Base-by-base conservation (phyloP, 352 stramenopile genomes). In the Pseudoperonospora humuli region DNA sequence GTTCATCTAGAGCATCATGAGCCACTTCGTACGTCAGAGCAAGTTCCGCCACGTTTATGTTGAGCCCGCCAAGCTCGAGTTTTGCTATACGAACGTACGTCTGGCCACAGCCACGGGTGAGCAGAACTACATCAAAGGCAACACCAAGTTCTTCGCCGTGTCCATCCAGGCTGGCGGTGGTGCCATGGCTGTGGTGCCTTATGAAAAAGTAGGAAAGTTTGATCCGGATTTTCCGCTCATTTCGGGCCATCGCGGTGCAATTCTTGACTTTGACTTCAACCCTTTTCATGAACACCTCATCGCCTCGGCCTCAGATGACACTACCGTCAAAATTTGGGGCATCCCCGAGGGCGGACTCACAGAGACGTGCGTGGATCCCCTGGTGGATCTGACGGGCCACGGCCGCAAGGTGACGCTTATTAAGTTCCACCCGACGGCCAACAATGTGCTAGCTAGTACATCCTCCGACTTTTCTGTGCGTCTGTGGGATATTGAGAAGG, bases 71-170 rank as follows among this genome's bases (percentile, higher is more conserved):
- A 98, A 98, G 76, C 63, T 93, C 59, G 92, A 98, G 56, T 82
- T 75, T 29, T 86, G 71, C 62, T 95, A 93, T 70, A 91, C 79
- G 36, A 93, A 93, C 56, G 61, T 99, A 44, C 84, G 92, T 19
- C 72, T 99, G 32, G 86, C 93, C 17, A 98, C 96, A 26, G 89
- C 96, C 23, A 98, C 96, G 39, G 96, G 97, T 48, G 97, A 99
- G 64, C 96, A 99, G 66, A 97, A 98, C 57, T 99, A 99, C 77
- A 99, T 99, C 72, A 99, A 99, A 71, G 95, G 93, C 27, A 99
- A 98, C 61, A 96, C 95, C 45, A 98, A 99, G 79, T 99, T 98
- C 71, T 98, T 99, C 64, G 95, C 95, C 15, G 89, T 99, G 24
- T 86, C 95, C 29, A 93, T 96, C 57, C 75, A 90, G 56, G 78